phyloP scores from a whole-genome alignment of 352 stramenopile genomes.

The Aphanomyces euteiches region DNA sequence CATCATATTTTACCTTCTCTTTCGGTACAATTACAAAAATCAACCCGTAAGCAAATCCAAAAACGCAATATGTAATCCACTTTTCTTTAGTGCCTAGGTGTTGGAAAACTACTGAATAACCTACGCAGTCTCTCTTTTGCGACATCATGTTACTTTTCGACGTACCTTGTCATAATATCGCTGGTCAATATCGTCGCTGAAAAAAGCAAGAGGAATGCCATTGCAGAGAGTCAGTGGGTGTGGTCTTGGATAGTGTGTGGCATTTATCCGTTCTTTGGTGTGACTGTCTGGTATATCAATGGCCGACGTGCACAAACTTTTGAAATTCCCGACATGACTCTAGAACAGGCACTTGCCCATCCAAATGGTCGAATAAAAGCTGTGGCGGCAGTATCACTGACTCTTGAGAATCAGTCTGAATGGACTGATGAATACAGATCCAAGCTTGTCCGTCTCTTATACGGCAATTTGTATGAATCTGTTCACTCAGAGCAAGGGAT shows the following conservation, averaged over 20 bases:
- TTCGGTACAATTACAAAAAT: constrained; percentile 26
- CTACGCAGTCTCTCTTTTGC: constrained; percentile 25
- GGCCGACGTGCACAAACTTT: neutral
- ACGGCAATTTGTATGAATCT: constrained; percentile 6
- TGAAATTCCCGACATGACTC: constrained; percentile 16
- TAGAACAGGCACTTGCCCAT: constrained; percentile 6
- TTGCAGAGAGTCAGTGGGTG: neutral
- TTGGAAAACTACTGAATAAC: constrained; percentile 24
- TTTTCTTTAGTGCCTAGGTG: constrained; percentile 17
- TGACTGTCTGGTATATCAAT: constrained; percentile 20
- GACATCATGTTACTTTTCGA: constrained; percentile 21
- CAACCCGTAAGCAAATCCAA: constrained; percentile 5
- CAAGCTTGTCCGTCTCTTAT: neutral
- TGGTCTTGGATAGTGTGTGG: neutral
- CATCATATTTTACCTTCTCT: constrained; percentile 6
- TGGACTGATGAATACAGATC: constrained; percentile 11
- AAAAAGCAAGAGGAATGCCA: neutral
- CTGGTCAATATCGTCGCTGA: neutral
- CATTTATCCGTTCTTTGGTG: constrained; percentile 13
- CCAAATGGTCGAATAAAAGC: neutral
- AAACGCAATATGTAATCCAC: no score
- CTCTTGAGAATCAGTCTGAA: constrained; percentile 17
- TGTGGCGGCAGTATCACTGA: constrained; percentile 12
- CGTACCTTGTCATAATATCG: constrained; percentile 8
- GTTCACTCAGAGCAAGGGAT: neutral